Evolutionary conservation across 306 rosid genomes (phyloP), one percentile per base, ranked within the genome.

Genomic region (Crataegus laevigata): DNA sequence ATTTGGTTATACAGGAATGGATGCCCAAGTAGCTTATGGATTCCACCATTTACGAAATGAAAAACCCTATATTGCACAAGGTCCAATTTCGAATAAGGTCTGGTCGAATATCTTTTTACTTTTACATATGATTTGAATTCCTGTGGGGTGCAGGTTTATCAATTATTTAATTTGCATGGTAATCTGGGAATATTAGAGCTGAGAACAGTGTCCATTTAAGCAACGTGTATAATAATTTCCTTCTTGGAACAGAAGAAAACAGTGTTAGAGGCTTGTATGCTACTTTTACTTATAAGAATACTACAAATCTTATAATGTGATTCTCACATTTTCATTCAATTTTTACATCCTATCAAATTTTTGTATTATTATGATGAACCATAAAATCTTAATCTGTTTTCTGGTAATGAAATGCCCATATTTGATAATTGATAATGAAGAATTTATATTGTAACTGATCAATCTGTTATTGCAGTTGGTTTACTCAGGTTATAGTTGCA

Each of bases 21-120:
- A 96, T 83, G 99, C 98, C 67, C 91, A 87, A 81, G 97, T 96
- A 80, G 97, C 99, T 72, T 91, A 96, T 83, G 98, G 99, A 55
- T 96, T 96, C 82, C 98, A 96, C 83, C 91, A 86, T 87, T 80
- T 96, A 69, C 96, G 99, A 34, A 83, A 96, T 50, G 94, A 96
- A 81, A 96, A 90, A 80, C 98, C 98, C 50, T 84, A 85, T 82
- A 93, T 96, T 87, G 97, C 99, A 70, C 92, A 80, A 34, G 98
- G 98, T 74, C 99, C 99, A 72, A 81, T 96, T 77, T 13, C 99
- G 47, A 96, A 96, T 81, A 96, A 90, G 99, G 99, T 92, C 70
- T n/a, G 79, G 68, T 8, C 63, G 29, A 64, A 63, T 63, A 25
- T 84, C 47, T 74, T 59, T 75, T 66, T 32, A 66, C 25, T 51